Base-by-base conservation (phyloP, 495 filamentous ascomycete genomes). In the Penicillium goetzii region DNA sequence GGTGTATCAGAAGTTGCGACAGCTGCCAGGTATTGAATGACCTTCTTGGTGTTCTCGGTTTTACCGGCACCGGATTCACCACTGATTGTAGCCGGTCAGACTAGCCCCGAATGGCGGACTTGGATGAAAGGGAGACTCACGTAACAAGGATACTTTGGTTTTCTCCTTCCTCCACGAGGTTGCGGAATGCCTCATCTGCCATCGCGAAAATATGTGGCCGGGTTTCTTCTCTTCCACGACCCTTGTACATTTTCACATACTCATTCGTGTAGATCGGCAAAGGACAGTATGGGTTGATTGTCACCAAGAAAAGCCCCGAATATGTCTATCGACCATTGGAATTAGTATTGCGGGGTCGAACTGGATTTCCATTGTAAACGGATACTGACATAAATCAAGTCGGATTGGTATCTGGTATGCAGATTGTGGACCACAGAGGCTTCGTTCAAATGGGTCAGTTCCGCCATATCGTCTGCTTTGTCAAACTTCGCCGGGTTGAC, bases 401-500 rank as follows among this genome's bases (percentile, higher is more conserved):
- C 95, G 12, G 95, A 84, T 73, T 97, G 92, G 69, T 99, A 98
- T 72, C 96, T 82, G 79, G 90, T 90, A 55, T 96, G 90, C 34
- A 99, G 83, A 68, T 99, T 99, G 77, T 99, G 92, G 34, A 99
- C 93, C 61, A 99, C 96, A 0, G 95, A 98, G 11, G 93, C 90
- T 77, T 99, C 96, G 72, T 99, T 99, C 47, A 99, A 78, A 71
- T 98, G 95, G 15, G 96, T 99, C 68, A 99, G 81, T 76, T 98
- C 95, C 2, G 96, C 95, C 96, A 99, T 99, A 72, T 99, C 96
- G 78, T 97, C 90, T 8, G 95, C 94, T 76, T 95, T 97, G 82
- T 99, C 96, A 73, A 99, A 99, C 72, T 99, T 99, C 58, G 92
- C 96, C 26, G 96, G 96, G 76, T 99, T 99, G 78, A 98, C 96